Conservation (phyloP, 371 early-diverging fungal genomes). For the Circinella minor region DNA sequence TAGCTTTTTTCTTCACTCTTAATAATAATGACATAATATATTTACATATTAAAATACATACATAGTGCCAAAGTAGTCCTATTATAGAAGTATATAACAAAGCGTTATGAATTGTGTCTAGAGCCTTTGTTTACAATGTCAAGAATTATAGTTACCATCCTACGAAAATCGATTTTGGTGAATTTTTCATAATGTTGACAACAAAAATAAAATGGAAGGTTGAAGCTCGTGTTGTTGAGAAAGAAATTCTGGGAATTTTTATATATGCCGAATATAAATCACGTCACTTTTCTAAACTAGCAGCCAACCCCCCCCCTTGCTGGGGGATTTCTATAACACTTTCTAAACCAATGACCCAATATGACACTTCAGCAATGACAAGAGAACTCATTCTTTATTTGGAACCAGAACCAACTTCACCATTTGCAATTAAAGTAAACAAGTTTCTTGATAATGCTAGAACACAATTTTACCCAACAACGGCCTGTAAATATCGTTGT, state of each 20-base stretch:
- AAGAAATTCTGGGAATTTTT: too few relatives aligned
- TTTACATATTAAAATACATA: slow-evolving; percentile 8
- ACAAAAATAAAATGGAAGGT: neutral
- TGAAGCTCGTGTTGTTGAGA: too few relatives aligned
- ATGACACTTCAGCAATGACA: neutral
- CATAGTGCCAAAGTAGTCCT: slow-evolving; percentile 24
- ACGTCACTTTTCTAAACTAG: neutral
- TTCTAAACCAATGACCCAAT: too few relatives aligned
- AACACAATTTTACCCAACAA: slow-evolving; percentile 20
- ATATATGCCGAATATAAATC: neutral
- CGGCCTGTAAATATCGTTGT: slow-evolving; percentile 37
- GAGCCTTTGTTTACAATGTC: neutral
- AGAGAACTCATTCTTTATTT: slow-evolving; percentile 42
- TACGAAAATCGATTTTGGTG: slow-evolving; percentile 23
- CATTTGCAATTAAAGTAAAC: slow-evolving; percentile 23
- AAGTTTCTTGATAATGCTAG: slow-evolving; percentile 19
- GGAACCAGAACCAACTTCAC: slow-evolving; percentile 26
- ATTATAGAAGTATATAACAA: neutral
- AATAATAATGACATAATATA: neutral
- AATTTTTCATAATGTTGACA: slow-evolving; percentile 23
- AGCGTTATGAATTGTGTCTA: neutral
- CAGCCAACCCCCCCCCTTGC: neutral
- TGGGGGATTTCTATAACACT: too few relatives aligned
- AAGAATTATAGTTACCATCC: slow-evolving; percentile 18
- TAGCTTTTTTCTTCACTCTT: neutral